Percentiles rank a stretch among this genome's conserved stretches.
Conservation (phyloP, 495 filamentous ascomycete genomes). For the Tuber calosporum region DNA sequence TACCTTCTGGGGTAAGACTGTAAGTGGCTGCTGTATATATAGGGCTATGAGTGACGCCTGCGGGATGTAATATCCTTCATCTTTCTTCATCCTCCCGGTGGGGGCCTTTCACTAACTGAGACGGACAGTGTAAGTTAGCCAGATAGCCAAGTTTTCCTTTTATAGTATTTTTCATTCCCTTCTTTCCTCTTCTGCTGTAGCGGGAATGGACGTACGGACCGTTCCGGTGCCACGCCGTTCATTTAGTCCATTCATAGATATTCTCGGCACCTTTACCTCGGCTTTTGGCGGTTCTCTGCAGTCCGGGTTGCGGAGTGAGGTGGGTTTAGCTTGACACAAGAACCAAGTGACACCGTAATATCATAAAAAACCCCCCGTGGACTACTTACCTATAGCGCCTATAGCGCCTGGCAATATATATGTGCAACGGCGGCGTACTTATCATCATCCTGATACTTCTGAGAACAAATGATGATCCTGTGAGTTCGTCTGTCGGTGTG, state of each 20-base stretch:
- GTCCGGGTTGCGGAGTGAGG: not conserved
- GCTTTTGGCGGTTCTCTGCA: not conserved
- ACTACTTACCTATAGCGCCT: not conserved
- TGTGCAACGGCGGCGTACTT: slow-evolving; percentile 5
- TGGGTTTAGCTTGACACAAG: not conserved
- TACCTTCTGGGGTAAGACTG: not conserved
- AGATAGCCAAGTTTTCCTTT: not conserved
- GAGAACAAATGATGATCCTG: slow-evolving; percentile 3
- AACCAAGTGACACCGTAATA: not conserved
- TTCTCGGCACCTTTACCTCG: slow-evolving; percentile 4
- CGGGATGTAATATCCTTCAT: not conserved
- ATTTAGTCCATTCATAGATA: not conserved
- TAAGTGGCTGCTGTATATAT: not conserved
- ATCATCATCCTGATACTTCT: slow-evolving; percentile 3
- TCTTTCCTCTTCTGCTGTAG: not conserved
- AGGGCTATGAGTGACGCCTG: not conserved
- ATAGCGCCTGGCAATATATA: slow-evolving; percentile 4
- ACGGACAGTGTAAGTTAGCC: not conserved
- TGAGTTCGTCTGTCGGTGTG: slow-evolving; percentile 1
- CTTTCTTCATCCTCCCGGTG: not conserved
- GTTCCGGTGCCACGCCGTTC: not conserved
- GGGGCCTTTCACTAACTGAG: not conserved
- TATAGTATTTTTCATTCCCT: not conserved
- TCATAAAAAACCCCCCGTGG: not conserved
- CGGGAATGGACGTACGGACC: not conserved